Evolutionary conservation across 176 grass and related monocot species (phyloP).

Genomic region (Saccharum spontaneum): DNA sequence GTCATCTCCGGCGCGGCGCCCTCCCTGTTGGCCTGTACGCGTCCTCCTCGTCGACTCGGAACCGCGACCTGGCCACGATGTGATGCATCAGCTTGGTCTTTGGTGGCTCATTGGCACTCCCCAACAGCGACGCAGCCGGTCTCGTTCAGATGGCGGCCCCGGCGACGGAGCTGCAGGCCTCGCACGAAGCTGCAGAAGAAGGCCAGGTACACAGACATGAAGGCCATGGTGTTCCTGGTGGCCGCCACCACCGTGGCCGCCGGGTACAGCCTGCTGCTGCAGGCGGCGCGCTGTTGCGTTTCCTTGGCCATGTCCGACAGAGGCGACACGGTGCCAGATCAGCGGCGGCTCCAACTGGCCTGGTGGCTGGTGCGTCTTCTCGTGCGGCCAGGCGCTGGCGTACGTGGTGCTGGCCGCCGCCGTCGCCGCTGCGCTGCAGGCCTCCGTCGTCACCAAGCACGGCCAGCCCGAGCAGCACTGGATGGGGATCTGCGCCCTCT

Average conservation of each 20-base stretch:
- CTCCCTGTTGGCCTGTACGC: too few species aligned
- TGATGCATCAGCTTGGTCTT: too few species aligned
- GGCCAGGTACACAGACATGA: slow-evolving; percentile 73
- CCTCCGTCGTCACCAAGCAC: slow-evolving; percentile 42
- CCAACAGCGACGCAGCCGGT: too few species aligned
- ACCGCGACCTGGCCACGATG: too few species aligned
- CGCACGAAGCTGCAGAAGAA: slow-evolving; percentile 28
- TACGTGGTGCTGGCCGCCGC: slow-evolving; percentile 52
- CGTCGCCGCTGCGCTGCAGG: slow-evolving; percentile 54
- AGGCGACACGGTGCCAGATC: slow-evolving; percentile 3
- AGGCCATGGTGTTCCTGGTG: slow-evolving; percentile 76
- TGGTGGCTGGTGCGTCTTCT: slow-evolving; percentile 69
- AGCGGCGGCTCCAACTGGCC: too few species aligned
- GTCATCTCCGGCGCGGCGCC: too few species aligned
- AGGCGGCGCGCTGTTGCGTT: slow-evolving; percentile 34
- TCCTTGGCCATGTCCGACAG: too few species aligned
- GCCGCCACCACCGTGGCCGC: slow-evolving; percentile 39
- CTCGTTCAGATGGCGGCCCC: background rate
- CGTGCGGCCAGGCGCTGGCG: slow-evolving; percentile 80
- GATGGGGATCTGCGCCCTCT: slow-evolving; percentile 70
- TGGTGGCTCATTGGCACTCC: too few species aligned
- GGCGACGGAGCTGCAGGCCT: too few species aligned
- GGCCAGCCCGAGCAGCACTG: slow-evolving; percentile 71
- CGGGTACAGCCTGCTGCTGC: slow-evolving; percentile 73
- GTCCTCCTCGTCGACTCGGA: too few species aligned